Evolutionary conservation across 768 basidiomycete species (phyloP).

Genomic region (Calocera viscosa): DNA sequence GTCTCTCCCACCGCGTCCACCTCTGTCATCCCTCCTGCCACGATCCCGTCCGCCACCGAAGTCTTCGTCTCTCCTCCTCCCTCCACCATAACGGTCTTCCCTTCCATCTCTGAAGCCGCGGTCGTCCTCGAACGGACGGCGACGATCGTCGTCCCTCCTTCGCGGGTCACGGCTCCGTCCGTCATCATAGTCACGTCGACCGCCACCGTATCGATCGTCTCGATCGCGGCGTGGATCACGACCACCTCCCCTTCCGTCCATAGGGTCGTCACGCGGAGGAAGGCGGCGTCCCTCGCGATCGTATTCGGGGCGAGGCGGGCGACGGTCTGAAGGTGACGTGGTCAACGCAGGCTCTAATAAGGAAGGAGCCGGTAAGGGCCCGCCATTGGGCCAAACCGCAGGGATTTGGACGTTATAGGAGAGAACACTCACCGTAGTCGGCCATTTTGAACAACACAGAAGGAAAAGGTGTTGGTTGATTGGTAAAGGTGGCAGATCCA

Average conservation of each 20-base stretch:
- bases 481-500: not conserved
- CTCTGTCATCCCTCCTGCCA: not conserved
- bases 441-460: not conserved
- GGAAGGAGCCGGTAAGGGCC: no score
- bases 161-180: constrained; percentile 3
- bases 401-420: not conserved
- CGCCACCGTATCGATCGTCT: constrained; percentile 44
- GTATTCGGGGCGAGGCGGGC: not conserved
- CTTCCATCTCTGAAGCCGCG: constrained; percentile 10
- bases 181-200: constrained; percentile 20
- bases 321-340: not conserved
- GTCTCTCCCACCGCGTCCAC: constrained; percentile 31
- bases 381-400: no score
- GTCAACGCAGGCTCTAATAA: not conserved
- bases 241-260: not conserved
- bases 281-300: not conserved
- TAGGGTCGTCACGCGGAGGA: not conserved
- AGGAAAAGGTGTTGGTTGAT: not conserved
- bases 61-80: constrained; percentile 1
- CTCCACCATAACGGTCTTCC: constrained; percentile 24
- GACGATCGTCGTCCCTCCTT: constrained; percentile 25
- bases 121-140: not conserved
- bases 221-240: constrained; percentile 8
- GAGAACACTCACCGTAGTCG: not conserved
- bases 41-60: constrained; percentile 36